Evolutionary conservation across 306 rosid genomes (phyloP).

Genomic region (Purshia tridentata): DNA sequence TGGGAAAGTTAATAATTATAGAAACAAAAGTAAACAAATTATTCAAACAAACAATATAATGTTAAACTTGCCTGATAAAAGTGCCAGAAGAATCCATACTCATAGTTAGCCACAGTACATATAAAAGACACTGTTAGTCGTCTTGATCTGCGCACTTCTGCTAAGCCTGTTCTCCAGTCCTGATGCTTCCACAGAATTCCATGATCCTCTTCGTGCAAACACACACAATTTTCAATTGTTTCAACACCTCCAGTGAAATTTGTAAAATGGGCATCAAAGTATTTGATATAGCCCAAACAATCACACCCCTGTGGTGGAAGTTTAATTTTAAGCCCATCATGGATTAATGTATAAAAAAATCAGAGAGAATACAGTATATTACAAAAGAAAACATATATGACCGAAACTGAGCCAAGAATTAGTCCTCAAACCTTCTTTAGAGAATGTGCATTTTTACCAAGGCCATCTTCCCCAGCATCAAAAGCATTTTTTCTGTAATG

Average conservation of each 20-base stretch:
- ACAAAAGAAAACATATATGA: conserved; percentile 20
- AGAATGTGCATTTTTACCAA: conserved; percentile 92
- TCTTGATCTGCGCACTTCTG: conserved; percentile 90
- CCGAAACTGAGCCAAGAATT: neutral
- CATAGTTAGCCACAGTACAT: conserved; percentile 89
- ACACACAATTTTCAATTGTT: conserved; percentile 71
- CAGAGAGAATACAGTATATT: conserved; percentile 2
- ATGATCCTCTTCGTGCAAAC: conserved; percentile 91
- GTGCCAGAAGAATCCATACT: conserved; percentile 88
- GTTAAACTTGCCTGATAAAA: conserved; percentile 76
- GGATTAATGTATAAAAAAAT: neutral
- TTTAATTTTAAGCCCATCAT: conserved; percentile 30
- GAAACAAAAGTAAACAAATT: conserved; percentile 10
- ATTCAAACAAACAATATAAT: conserved; percentile 8
- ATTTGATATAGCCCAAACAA: conserved; percentile 87
- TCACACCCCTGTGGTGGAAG: conserved; percentile 65
- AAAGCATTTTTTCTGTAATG: conserved; percentile 94
- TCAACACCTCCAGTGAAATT: conserved; percentile 85
- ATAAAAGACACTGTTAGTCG: conserved; percentile 70
- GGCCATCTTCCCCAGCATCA: conserved; percentile 95
- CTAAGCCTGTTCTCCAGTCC: conserved; percentile 91
- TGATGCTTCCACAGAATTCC: conserved; percentile 91
- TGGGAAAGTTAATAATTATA: neutral
- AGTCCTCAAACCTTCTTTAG: conserved; percentile 62
- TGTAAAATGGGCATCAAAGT: conserved; percentile 85